Evolutionary conservation across 2,329 filamentous ascomycete genomes (phyloP).

Genomic region (Trichoderma sp.): DNA sequence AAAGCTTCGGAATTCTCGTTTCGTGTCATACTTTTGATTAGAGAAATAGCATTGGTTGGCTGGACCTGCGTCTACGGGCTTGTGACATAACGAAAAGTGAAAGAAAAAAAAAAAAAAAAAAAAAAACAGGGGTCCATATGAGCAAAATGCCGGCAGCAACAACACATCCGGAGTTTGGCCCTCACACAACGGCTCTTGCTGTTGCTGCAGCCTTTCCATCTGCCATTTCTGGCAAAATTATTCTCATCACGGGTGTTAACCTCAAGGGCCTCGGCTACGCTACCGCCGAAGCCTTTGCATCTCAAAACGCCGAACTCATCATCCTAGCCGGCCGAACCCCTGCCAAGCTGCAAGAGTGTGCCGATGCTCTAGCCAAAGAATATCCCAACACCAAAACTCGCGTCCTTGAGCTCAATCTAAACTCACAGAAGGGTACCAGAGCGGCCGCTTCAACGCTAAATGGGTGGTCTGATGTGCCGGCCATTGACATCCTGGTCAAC

Average conservation of each 20-base stretch:
- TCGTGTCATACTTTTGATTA: too few relatives aligned
- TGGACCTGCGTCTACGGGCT: too few relatives aligned
- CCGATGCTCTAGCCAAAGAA: background rate
- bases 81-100: background rate
- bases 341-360: constrained; percentile 7
- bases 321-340: constrained; percentile 13
- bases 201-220: constrained; percentile 3
- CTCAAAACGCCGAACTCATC: constrained; percentile 1
- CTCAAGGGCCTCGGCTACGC: constrained; percentile 15
- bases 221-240: background rate
- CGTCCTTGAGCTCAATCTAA: background rate
- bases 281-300: constrained; percentile 14
- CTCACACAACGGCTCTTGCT: background rate
- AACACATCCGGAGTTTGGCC: constrained; percentile 1
- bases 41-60: background rate
- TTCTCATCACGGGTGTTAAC: constrained; percentile 13
- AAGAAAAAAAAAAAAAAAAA: too few relatives aligned
- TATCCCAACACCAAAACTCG: constrained; percentile 1
- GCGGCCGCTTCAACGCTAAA: constrained; percentile 2
- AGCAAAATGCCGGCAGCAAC: constrained; percentile 6
- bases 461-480: background rate
- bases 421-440: background rate
- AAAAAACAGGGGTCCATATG: background rate
- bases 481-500: constrained; percentile 15
- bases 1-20: background rate